Evolutionary conservation across 2,329 filamentous ascomycete species (phyloP).

Genomic region (Ceratocystis diversiconidia): DNA sequence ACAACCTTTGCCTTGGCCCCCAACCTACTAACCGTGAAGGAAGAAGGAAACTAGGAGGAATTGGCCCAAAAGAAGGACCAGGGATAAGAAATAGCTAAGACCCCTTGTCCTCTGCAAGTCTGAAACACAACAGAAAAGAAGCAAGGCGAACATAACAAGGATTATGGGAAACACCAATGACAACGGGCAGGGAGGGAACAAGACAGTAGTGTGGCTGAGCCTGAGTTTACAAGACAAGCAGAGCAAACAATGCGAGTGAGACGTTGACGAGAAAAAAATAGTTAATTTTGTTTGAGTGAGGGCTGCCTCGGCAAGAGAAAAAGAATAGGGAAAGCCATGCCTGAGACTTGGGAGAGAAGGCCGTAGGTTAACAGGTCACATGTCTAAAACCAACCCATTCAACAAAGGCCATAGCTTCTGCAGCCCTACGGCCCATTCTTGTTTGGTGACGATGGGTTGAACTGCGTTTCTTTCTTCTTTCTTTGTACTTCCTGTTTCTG

Average conservation of each 20-base stretch:
- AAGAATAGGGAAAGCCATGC: not conserved
- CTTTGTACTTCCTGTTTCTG: not conserved
- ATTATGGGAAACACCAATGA: conserved; percentile 1
- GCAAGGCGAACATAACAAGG: not conserved
- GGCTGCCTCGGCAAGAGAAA: not conserved
- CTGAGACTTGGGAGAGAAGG: not conserved
- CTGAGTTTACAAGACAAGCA: not conserved
- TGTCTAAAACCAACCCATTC: not conserved
- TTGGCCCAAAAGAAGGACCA: not conserved
- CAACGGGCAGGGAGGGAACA: not conserved
- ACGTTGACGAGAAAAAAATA: not conserved
- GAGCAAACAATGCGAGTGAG: not conserved
- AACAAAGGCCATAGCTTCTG: conserved; percentile 2
- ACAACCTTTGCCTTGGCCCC: too few species aligned
- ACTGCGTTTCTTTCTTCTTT: not conserved
- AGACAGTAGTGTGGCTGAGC: conserved; percentile 4
- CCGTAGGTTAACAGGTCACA: not conserved
- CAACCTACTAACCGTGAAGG: not conserved
- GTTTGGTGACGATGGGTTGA: not conserved
- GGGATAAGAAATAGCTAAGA: not conserved
- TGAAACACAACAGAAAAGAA: conserved; percentile 4
- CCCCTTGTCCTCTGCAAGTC: not conserved
- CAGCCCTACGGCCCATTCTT: not conserved
- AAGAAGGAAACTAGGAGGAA: not conserved
- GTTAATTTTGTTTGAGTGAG: not conserved